These are phyloP conservation scores for Mariannaea elegans DNA, from an alignment of 2,329 filamentous ascomycete species.

Conservation along the genomic window DNA sequence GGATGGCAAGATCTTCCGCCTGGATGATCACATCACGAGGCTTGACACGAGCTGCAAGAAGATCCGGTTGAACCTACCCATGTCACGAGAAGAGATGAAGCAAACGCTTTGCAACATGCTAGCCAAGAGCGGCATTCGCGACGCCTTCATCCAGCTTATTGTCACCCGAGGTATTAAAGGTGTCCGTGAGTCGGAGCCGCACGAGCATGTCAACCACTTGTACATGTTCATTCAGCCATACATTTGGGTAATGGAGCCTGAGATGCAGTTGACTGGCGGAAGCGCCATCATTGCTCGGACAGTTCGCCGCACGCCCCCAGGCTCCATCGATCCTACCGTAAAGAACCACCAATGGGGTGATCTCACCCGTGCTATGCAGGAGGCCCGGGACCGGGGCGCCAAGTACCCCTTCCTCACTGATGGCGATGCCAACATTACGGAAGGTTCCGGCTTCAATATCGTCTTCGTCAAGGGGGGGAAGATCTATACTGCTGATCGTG, in stretches of 20 bases:
- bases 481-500: conserved; percentile 56
- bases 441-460: conserved; percentile 61
- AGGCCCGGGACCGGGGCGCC: conserved; percentile 57
- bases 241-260: conserved; percentile 59
- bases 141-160: conserved; percentile 61
- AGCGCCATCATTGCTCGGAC: conserved; percentile 55
- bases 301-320: conserved; percentile 54
- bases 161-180: conserved; percentile 58
- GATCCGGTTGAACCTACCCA: conserved; percentile 53
- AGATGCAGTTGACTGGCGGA: conserved; percentile 52
- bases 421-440: conserved; percentile 58
- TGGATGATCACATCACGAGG: conserved; percentile 58
- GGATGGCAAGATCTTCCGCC: conserved; percentile 61
- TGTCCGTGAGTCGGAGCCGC: conserved; percentile 47
- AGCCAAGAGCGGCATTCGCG: conserved; percentile 54
- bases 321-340: conserved; percentile 59
- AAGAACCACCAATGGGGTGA: conserved; percentile 64
- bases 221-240: conserved; percentile 60
- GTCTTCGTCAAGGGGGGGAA: conserved; percentile 54
- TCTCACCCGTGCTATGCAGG: conserved; percentile 54
- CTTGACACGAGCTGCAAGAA: conserved; percentile 55
- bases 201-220: conserved; percentile 52
- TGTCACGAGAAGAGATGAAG: conserved; percentile 51
- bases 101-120: conserved; percentile 55
- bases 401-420: conserved; percentile 60